Percentiles rank a stretch among this genome's conserved stretches.
Evolutionary conservation across 140 eudicot genomes (phyloP).

Genomic region (Erigeron philadelphicus): DNA sequence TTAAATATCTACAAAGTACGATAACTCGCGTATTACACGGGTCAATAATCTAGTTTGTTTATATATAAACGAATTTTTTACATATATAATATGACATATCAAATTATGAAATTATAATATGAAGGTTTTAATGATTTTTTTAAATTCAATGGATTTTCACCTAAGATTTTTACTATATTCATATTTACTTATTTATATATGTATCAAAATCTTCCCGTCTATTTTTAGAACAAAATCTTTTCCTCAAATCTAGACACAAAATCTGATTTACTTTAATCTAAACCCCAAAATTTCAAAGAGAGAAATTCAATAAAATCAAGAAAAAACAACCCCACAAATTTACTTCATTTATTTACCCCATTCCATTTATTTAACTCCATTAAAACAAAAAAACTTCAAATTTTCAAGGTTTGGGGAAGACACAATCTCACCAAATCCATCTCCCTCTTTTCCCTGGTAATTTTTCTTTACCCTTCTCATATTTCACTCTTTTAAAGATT

Average conservation of each 20-base stretch:
- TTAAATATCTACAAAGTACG: too few relatives aligned
- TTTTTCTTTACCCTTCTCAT: neutral
- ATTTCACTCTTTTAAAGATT: neutral
- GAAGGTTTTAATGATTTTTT: too few relatives aligned
- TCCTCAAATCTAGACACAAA: conserved; percentile 19
- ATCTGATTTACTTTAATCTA: conserved; percentile 13
- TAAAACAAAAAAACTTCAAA: neutral
- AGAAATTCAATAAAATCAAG: neutral
- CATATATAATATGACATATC: too few relatives aligned
- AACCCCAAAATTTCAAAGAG: conserved; percentile 11
- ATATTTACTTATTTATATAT: too few relatives aligned
- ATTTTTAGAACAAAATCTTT: conserved; percentile 9
- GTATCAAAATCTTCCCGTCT: neutral
- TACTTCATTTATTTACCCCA: neutral
- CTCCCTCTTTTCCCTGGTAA: conserved; percentile 27
- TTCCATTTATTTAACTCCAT: neutral
- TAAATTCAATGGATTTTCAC: too few relatives aligned
- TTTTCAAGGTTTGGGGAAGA: conserved; percentile 16
- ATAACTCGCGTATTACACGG: too few relatives aligned
- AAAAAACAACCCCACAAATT: conserved; percentile 23
- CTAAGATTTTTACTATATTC: too few relatives aligned
- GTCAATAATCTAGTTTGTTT: too few relatives aligned
- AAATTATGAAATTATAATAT: too few relatives aligned
- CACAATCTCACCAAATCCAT: conserved; percentile 20
- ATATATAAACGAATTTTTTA: too few relatives aligned